phyloP scores from a whole-genome alignment of 805 yeast species.

The Wickerhamomyces strasburgensis region DNA sequence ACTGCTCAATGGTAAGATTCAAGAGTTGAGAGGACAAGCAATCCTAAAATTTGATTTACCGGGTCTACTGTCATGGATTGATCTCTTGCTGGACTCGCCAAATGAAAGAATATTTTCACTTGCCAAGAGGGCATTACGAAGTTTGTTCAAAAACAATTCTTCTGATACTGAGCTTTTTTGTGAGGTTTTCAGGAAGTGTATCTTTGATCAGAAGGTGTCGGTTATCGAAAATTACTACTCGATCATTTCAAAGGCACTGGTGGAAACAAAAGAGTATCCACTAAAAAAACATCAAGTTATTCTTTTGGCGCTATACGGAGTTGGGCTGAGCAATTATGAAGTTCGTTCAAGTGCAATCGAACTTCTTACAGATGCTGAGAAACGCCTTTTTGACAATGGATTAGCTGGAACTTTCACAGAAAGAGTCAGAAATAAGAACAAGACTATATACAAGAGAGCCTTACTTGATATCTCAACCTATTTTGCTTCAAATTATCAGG shows the following conservation, averaged over 20 bases:
- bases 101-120: conserved; percentile 52
- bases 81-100: conserved; percentile 56
- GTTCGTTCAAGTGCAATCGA: conserved; percentile 71
- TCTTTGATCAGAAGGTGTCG: conserved; percentile 44
- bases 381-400: conserved; percentile 47
- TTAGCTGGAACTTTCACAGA: conserved; percentile 58
- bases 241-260: conserved; percentile 61
- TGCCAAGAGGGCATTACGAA: conserved; percentile 68
- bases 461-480: conserved; percentile 72
- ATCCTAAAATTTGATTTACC: conserved; percentile 66
- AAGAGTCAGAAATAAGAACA: conserved; percentile 66
- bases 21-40: conserved; percentile 42
- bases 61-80: conserved; percentile 75
- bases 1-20: conserved; percentile 69
- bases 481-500: conserved; percentile 58
- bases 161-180: conserved; percentile 44
- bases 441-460: conserved; percentile 83
- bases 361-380: conserved; percentile 64
- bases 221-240: conserved; percentile 67
- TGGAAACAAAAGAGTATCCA: conserved; percentile 41
- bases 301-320: conserved; percentile 70
- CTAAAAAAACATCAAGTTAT: conserved; percentile 60
- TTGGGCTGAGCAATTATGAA: conserved; percentile 66
- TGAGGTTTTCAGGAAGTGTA: conserved; percentile 70
- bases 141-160: conserved; percentile 58